Base-by-base conservation (phyloP, 257 asterid species). In the Nemophila menziesii region DNA sequence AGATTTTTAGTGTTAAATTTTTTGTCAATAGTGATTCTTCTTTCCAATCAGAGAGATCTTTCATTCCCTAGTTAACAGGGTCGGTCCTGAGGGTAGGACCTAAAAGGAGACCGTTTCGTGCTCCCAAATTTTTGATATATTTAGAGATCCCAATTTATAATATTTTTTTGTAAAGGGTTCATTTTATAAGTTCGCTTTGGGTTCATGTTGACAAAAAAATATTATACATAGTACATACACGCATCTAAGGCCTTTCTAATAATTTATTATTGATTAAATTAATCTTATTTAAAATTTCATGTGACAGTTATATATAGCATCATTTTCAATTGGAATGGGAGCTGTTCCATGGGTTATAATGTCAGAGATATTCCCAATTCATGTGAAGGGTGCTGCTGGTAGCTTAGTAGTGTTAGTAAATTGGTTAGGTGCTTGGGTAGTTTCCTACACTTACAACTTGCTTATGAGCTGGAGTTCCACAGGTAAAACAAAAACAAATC, bases 321-420 rank as follows among this genome's bases (percentile, higher is more conserved):
- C 92, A 13, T 82, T 76, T 54, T 86, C 93, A 15, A 63, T 83
- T 22, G 93, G 93, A 44, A 67, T 83, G 80, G 93, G 96, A 45
- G 76, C 92, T 11, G 92, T 76, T 53, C 96, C 96, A 22, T 86
- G 93, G 96, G 89, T 86, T 41, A 74, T 81, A 16, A 86, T 86
- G 96, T 81, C 93, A 5, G 96, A 81, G 93, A 76, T 86, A 40
- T 86, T 86, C 63, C 92, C 93, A 1, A 72, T 86, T 34, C 77
- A 85, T 53, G 64, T 80, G 43, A 85, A 85, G 57, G 86, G 93
- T 16, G 48, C 63, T 8, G 93, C 81, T 11, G 96, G 96, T 46
- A 85, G 96, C 51, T 38, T 80, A 39, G 96, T 85, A 34, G 92
- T 75, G 14, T 57, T 80, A 22, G 85, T 85, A 48, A 78, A 75